A percentile compares a stretch with the other conserved stretches of the same genome.
These are phyloP conservation scores for Stevia rebaudiana DNA, from an alignment of 140 eudicot genomes.

Conservation along the genomic window DNA sequence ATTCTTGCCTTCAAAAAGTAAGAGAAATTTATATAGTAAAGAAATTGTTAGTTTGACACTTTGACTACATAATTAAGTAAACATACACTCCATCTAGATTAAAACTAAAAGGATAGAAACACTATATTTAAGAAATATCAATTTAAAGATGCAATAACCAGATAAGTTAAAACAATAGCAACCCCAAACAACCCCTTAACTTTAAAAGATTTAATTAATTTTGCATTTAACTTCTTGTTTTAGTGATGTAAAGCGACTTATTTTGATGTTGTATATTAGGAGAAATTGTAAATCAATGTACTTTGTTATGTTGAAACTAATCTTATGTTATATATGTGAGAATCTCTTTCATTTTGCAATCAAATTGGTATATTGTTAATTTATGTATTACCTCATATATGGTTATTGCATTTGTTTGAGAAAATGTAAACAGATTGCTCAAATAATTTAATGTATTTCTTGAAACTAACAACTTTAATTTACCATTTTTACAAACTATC, in stretches of 20 bases:
- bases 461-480: background rate
- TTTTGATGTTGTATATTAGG: background rate
- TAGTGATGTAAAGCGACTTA: background rate
- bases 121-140: background rate
- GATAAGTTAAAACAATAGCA: background rate
- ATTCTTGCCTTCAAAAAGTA: conserved; percentile 45
- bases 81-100: background rate
- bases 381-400: background rate
- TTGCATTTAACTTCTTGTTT: background rate
- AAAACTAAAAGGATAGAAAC: background rate
- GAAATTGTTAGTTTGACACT: background rate
- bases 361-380: background rate
- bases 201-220: background rate
- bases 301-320: background rate
- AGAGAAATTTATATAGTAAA: conserved; percentile 1
- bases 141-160: background rate
- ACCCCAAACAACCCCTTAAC: background rate
- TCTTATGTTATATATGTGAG: background rate
- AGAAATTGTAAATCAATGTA: background rate
- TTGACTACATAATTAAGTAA: background rate
- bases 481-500: background rate
- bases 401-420: too few species aligned
- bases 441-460: background rate
- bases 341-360: background rate
- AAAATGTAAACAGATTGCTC: conserved; percentile 1